Evolutionary conservation across 495 filamentous ascomycete species (phyloP), one percentile per base, ranked within the genome.

Genomic region (Penicillium paxilli): DNA sequence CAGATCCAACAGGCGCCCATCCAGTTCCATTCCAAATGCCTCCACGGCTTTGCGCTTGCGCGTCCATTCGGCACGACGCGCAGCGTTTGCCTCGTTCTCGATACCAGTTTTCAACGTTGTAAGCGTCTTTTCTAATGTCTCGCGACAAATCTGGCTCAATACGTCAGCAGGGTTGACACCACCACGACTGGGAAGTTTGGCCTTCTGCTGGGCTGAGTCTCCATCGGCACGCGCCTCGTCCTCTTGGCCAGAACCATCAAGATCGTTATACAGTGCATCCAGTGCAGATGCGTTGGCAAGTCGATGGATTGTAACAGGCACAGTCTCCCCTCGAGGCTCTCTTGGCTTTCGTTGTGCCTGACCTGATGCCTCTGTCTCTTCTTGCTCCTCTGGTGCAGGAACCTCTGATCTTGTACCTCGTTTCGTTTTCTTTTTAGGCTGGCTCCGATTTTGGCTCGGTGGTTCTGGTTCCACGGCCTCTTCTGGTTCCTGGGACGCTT

Each of bases 141-240:
- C 87, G 37, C 84, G 79, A 67, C 86, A 89, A 37, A 90, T 78
- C 64, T 89, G 85, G 44, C 80, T 75, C 9, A 90, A 64, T 0
- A 90, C 87, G 45, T 91, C 87, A 16, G 88, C 77, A 1, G 82
- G 73, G 55, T 89, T 90, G 51, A 88, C 85, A 24, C 84, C 86
- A 22, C 77, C 76, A n/a, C 82, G 80, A 54, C 75, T 84, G 10
- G 81, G 72, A 11, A 75, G 60, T 32, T 71, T 74, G 17, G 65
- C 60, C 37, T 69, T 65, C 48, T 69, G 64, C 26, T 49, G 54
- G 9, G 57, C 57, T 0, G 67, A 62, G 20, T 67, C 52, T 45
- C 74, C 70, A 40, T 77, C 77, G 5, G 67, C 42, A 9, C 72
- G 64, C 28, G 65, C 71, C 48, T 67, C 69, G 14, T 67, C 66